Conservation (phyloP, 345 rosid species). For the Erodium maritimum region DNA sequence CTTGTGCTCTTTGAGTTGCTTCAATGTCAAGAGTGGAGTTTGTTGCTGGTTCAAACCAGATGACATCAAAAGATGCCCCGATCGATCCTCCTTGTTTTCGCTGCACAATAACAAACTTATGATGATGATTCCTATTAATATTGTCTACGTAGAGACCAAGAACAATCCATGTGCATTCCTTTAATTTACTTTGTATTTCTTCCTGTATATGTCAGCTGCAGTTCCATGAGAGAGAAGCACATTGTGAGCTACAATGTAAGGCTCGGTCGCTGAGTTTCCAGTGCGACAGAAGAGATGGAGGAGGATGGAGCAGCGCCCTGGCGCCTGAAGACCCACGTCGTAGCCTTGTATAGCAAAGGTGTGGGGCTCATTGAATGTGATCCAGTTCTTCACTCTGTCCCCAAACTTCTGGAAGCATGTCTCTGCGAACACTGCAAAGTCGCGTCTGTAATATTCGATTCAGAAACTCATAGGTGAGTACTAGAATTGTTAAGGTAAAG, state of each 20-base stretch:
- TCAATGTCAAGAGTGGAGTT: slow-evolving; percentile 48
- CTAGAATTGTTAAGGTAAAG: too few relatives aligned
- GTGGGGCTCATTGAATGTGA: too few relatives aligned
- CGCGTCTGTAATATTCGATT: slow-evolving; percentile 43
- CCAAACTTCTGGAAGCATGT: slow-evolving; percentile 79
- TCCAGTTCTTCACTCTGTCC: slow-evolving; percentile 77
- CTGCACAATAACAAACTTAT: too few relatives aligned
- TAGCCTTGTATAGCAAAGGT: slow-evolving; percentile 75
- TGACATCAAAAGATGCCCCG: slow-evolving; percentile 65
- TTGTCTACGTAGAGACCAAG: too few relatives aligned
- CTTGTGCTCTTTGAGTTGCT: slow-evolving; percentile 91
- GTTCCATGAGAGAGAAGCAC: slow-evolving; percentile 59
- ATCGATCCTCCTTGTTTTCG: slow-evolving; percentile 59
- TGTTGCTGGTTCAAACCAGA: slow-evolving; percentile 63
- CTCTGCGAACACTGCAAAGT: slow-evolving; percentile 70
- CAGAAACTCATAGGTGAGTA: neutral
- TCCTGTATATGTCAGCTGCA: slow-evolving; percentile 48
- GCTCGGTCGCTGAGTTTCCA: slow-evolving; percentile 84
- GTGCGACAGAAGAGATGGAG: slow-evolving; percentile 47
- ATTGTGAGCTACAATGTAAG: slow-evolving; percentile 76
- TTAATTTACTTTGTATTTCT: slow-evolving; percentile 64
- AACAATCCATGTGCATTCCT: too few relatives aligned
- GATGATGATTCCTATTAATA: too few relatives aligned
- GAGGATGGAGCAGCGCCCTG: slow-evolving; percentile 70
- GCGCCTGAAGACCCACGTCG: slow-evolving; percentile 78